These are phyloP conservation scores for Calonectria pseudoreteaudii DNA, from an alignment of 2,329 filamentous ascomycete species.

Conservation along the genomic window DNA sequence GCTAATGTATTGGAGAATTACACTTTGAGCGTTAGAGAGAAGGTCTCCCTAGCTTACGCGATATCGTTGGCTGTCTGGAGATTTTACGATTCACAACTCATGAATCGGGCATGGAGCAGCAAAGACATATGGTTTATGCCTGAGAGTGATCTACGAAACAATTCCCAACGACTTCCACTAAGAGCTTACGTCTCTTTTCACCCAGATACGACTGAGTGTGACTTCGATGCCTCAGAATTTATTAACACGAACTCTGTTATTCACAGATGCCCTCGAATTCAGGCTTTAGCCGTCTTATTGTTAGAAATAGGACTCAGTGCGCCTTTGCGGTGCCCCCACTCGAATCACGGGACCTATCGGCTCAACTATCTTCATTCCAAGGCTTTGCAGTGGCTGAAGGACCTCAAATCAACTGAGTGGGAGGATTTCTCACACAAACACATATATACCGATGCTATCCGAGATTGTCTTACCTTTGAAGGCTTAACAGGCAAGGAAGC, in stretches of 20 bases:
- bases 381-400: background rate
- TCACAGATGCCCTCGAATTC: constrained; percentile 17
- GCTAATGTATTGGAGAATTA: constrained; percentile 14
- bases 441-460: constrained; percentile 9
- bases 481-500: background rate
- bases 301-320: constrained; percentile 9
- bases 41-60: constrained; percentile 20
- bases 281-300: background rate
- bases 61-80: constrained; percentile 27
- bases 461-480: background rate
- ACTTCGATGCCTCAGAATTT: background rate
- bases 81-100: constrained; percentile 31
- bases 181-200: constrained; percentile 12
- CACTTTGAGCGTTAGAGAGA: constrained; percentile 20
- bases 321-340: background rate
- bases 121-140: constrained; percentile 30
- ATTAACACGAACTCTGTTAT: background rate
- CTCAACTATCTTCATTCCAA: background rate
- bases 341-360: background rate
- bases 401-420: background rate
- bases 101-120: constrained; percentile 29
- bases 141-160: constrained; percentile 2
- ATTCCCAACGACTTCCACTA: constrained; percentile 3
- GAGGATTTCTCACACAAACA: constrained; percentile 10
- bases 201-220: background rate